Percentiles rank a stretch among this genome's conserved stretches.
Evolutionary conservation across 148 eudicot species (phyloP).

Genomic region (Diospyros kaki): DNA sequence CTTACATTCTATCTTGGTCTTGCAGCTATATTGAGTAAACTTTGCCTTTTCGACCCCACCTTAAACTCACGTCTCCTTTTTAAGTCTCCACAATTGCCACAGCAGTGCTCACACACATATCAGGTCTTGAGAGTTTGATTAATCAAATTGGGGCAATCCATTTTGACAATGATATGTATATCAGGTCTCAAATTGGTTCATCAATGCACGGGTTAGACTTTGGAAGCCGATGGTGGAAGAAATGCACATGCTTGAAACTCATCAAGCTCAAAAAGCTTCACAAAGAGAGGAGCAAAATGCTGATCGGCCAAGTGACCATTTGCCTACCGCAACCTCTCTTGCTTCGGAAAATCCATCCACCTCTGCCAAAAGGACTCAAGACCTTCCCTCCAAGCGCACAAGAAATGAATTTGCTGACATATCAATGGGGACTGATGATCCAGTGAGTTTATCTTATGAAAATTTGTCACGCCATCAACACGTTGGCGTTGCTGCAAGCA

Average conservation of each 20-base stretch:
- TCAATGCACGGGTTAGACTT: constrained; percentile 58
- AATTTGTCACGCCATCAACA: constrained; percentile 17
- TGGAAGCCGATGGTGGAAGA: constrained; percentile 79
- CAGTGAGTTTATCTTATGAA: constrained; percentile 25
- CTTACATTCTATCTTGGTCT: not conserved
- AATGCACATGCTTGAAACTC: constrained; percentile 51
- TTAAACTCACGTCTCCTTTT: too few species aligned
- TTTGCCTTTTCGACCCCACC: too few species aligned
- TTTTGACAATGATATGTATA: not conserved
- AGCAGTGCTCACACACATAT: too few species aligned
- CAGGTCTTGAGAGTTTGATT: not conserved
- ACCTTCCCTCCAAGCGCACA: constrained; percentile 27
- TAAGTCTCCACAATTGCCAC: too few species aligned
- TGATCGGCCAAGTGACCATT: constrained; percentile 11
- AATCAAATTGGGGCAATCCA: not conserved
- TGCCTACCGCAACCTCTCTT: constrained; percentile 18
- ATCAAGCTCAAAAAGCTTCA: constrained; percentile 31
- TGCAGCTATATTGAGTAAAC: not conserved
- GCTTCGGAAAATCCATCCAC: constrained; percentile 24
- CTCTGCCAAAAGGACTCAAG: constrained; percentile 17
- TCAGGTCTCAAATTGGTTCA: constrained; percentile 67
- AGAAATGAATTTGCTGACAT: constrained; percentile 25
- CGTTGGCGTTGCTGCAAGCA: constrained; percentile 16
- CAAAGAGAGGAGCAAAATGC: constrained; percentile 23
- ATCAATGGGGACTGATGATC: constrained; percentile 16